These are phyloP conservation scores for Hordeum marinum DNA, from an alignment of 176 grass and related monocot genomes.

Conservation along the genomic window DNA sequence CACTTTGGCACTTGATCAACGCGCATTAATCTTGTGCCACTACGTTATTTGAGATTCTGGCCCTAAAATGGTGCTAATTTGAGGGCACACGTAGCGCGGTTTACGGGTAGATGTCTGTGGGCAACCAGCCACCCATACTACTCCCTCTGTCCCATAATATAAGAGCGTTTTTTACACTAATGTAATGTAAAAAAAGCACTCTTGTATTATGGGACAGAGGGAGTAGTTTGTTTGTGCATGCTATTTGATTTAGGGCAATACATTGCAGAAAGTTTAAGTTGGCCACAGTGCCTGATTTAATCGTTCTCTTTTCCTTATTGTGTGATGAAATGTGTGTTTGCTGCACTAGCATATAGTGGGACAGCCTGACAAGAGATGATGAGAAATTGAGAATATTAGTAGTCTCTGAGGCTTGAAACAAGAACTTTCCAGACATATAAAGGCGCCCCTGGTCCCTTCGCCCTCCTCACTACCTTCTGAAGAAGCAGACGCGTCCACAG, in stretches of 20 bases:
- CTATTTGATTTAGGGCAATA: neutral
- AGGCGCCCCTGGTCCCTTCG: neutral
- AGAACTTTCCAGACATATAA: slow-evolving; percentile 34
- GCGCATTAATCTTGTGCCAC: neutral
- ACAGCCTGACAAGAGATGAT: slow-evolving; percentile 19
- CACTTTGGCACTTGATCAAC: neutral
- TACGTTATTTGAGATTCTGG: neutral
- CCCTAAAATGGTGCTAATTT: neutral
- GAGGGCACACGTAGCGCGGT: neutral
- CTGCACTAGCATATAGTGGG: neutral
- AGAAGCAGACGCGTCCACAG: neutral
- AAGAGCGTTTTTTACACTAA: no score
- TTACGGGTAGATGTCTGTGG: neutral
- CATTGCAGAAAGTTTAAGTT: neutral
- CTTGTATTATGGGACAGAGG: no score
- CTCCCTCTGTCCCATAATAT: no score
- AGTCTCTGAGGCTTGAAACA: neutral
- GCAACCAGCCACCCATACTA: no score
- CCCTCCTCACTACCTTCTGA: slow-evolving; percentile 7
- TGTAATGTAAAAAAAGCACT: no score
- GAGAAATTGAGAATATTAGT: neutral
- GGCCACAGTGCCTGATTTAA: neutral
- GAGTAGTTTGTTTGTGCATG: neutral
- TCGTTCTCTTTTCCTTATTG: neutral
- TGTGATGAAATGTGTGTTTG: neutral